Base-by-base conservation (phyloP, 805 yeast genomes). In the Teunomyces kruisii region DNA sequence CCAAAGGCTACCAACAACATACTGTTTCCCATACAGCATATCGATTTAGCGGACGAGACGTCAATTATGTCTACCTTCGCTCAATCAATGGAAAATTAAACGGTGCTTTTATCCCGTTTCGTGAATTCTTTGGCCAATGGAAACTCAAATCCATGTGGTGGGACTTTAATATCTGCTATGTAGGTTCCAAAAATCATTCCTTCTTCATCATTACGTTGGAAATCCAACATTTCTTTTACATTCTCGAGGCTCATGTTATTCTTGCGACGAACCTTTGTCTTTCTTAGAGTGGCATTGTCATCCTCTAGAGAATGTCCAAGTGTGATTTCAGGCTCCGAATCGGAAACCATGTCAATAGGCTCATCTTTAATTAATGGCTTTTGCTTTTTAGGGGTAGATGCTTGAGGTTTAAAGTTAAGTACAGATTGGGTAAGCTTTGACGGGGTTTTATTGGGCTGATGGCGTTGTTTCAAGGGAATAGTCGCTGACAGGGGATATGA, bases 1-100 rank as follows among this genome's bases (percentile, higher is more conserved):
- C 65, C 72, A 1, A 62, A 61, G 37, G 10, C 32, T 10, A 27
- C 15, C 6, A 5, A 16, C 6, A 43, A 27, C 24, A 17, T 37
- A 3, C 28, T 7, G n/a, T 35, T 35, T 13, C 28, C 26, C 8
- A 17, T 35, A n/a, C 28, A 35, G 17, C 38, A 35, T 35, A 35
- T 35, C 14, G 27, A n/a, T 9, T 35, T 35, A 22, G 38, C 28
- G n/a, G 38, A 35, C 10, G 38, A 35, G 16, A 35, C 38, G 4
- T 35, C 12, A 13, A 35, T 35, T 13, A 22, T 35, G 28, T 35
- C 38, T 22, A 35, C 19, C 38, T 35, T 35, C 16, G 19, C 28
- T 24, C 9, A 35, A n/a, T 35, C 38, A n/a, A 35, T 35, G 38
- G 38, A 35, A 22, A 35, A 35, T 31, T 24, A 16, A n/a, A 8